A percentile compares a stretch with the other conserved stretches of the same genome.
phyloP scores from a whole-genome alignment of 2,329 filamentous ascomycete genomes.

The Talaromyces verruculosus region DNA sequence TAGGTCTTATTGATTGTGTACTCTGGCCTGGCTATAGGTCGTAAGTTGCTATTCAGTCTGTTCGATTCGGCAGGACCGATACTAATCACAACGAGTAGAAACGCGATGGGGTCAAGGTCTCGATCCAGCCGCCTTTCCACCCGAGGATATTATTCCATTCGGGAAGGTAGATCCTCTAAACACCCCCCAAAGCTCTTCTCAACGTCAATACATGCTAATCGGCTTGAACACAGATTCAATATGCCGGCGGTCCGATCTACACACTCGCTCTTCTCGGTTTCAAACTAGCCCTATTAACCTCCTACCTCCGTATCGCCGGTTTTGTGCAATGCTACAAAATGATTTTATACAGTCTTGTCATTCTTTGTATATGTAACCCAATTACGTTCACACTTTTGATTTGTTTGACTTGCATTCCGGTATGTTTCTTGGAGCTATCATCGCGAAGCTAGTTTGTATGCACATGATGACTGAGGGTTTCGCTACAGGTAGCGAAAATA shows the following conservation, averaged over 20 bases:
- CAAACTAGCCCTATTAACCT: slow-evolving; percentile 50
- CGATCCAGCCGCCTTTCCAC: slow-evolving; percentile 24
- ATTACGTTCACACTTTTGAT: slow-evolving; percentile 34
- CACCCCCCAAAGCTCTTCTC: neutral
- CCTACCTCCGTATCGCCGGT: slow-evolving; percentile 50
- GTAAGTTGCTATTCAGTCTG: neutral
- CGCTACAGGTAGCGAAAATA: slow-evolving; percentile 38
- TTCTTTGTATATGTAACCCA: slow-evolving; percentile 42
- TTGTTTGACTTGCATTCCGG: slow-evolving; percentile 31
- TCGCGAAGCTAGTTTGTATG: slow-evolving; percentile 16
- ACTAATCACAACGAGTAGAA: slow-evolving; percentile 24
- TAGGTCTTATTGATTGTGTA: slow-evolving; percentile 8
- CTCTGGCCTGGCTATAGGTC: slow-evolving; percentile 7
- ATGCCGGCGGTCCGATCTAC: slow-evolving; percentile 31
- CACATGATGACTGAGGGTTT: neutral
- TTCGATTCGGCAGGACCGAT: neutral
- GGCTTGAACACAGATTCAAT: slow-evolving; percentile 28
- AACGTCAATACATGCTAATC: neutral
- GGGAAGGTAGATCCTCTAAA: slow-evolving; percentile 25
- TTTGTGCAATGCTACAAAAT: slow-evolving; percentile 39
- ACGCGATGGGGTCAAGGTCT: slow-evolving; percentile 33
- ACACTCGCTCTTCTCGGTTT: slow-evolving; percentile 44
- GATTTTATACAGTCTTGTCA: slow-evolving; percentile 37
- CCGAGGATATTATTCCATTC: slow-evolving; percentile 29
- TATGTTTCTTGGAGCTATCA: slow-evolving; percentile 15